Conservation (phyloP, 1,284 basidiomycete species). For the Ustilago trichophora region DNA sequence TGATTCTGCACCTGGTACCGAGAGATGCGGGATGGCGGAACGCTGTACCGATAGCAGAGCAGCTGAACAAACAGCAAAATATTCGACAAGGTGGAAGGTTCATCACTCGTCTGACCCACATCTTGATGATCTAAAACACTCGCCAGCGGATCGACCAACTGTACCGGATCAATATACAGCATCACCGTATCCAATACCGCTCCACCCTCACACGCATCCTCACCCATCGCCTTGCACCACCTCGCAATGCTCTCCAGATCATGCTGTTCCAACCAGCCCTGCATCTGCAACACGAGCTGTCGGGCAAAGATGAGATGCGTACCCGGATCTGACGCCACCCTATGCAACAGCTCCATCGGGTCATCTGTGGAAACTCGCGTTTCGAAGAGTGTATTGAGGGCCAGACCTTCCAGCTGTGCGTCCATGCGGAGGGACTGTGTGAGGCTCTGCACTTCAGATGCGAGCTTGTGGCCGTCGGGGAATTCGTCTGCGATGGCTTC, state of each 20-base stretch:
- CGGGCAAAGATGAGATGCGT: constrained; percentile 39
- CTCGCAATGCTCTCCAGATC: constrained; percentile 48
- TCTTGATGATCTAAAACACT: constrained; percentile 37
- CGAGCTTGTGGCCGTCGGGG: constrained; percentile 38
- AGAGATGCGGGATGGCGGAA: constrained; percentile 6
- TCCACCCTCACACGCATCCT: constrained; percentile 9
- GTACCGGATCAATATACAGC: constrained; percentile 40
- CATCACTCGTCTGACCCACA: constrained; percentile 45
- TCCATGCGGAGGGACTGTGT: constrained; percentile 42
- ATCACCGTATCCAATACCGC: constrained; percentile 40
- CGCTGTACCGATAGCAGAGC: constrained; percentile 25
- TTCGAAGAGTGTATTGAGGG: constrained; percentile 32
- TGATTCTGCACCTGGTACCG: constrained; percentile 1
- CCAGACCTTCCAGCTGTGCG: constrained; percentile 39
- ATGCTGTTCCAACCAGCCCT: constrained; percentile 33
- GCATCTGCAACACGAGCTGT: constrained; percentile 28
- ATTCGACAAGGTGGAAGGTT: constrained; percentile 41
- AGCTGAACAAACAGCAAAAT: constrained; percentile 49
- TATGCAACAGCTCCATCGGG: constrained; percentile 29
- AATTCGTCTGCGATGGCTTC: constrained; percentile 49
- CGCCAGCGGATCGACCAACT: constrained; percentile 33
- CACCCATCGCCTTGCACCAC: constrained; percentile 36
- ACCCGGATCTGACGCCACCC: constrained; percentile 39
- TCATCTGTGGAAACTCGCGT: constrained; percentile 33
- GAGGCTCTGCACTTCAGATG: constrained; percentile 42